These are phyloP conservation scores for Adansonia gregorii DNA, from an alignment of 441 rosid species.

Conservation along the genomic window DNA sequence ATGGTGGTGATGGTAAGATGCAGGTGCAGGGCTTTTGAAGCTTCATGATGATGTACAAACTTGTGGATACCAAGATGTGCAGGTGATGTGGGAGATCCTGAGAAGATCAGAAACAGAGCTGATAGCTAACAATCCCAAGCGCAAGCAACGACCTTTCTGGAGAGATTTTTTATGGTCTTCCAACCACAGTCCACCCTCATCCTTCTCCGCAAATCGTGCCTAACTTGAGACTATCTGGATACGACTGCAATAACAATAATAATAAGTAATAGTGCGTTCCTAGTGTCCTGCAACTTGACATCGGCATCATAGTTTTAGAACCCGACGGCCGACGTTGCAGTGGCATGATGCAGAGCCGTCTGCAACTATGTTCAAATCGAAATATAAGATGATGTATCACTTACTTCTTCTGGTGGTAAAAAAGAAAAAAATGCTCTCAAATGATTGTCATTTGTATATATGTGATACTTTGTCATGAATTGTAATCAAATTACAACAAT, in stretches of 20 bases:
- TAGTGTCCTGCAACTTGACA: too few relatives aligned
- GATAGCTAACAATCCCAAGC: conserved; percentile 35
- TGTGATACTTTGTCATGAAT: not conserved
- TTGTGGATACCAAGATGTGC: conserved; percentile 61
- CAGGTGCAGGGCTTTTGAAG: conserved; percentile 59
- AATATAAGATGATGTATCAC: conserved; percentile 10
- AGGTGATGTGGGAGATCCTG: conserved; percentile 33
- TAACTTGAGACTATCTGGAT: conserved; percentile 27
- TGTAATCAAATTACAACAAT: not conserved
- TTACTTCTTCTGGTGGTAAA: conserved; percentile 12
- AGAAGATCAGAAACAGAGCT: conserved; percentile 46
- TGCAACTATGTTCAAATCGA: conserved; percentile 24
- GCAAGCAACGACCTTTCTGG: conserved; percentile 54
- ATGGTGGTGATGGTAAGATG: too few relatives aligned
- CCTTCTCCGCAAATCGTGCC: conserved; percentile 41
- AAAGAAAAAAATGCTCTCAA: not conserved
- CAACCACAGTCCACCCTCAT: conserved; percentile 36
- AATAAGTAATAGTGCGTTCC: conserved; percentile 20
- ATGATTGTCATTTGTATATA: conserved; percentile 16
- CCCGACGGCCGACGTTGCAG: conserved; percentile 37
- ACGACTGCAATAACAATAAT: not conserved
- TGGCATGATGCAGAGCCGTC: conserved; percentile 45
- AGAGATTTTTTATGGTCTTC: conserved; percentile 49
- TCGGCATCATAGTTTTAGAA: too few relatives aligned
- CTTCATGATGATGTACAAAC: conserved; percentile 62